Percentiles rank a stretch among this genome's conserved stretches.
Evolutionary conservation across 805 yeast genomes (phyloP).

Genomic region (Saturnispora hagleri): DNA sequence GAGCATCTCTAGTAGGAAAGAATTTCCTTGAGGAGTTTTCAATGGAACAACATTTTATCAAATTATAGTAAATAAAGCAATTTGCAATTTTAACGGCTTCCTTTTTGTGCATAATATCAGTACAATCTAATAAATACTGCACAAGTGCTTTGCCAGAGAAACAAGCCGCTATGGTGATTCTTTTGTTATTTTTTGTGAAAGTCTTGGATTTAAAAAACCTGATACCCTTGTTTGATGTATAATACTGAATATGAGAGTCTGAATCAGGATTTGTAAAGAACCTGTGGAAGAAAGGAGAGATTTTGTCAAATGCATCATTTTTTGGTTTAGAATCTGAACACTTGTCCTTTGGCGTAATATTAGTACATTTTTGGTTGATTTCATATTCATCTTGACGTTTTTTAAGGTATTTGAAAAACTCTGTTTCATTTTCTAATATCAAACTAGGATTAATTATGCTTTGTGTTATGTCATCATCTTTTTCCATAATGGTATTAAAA

Average conservation of each 20-base stretch:
- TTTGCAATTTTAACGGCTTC: slow-evolving; percentile 49
- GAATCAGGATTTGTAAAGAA: slow-evolving; percentile 87
- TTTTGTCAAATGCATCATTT: background rate
- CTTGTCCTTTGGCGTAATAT: background rate
- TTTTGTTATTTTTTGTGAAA: slow-evolving; percentile 10
- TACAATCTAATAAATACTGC: slow-evolving; percentile 90
- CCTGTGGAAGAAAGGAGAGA: slow-evolving; percentile 63
- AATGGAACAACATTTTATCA: slow-evolving; percentile 30
- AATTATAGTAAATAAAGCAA: slow-evolving; percentile 36
- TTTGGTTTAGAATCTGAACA: background rate
- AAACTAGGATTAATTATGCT: slow-evolving; percentile 1
- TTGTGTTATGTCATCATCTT: background rate
- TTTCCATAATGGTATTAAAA: slow-evolving; percentile 7
- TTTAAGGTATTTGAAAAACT: slow-evolving; percentile 18
- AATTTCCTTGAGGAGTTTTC: slow-evolving; percentile 24
- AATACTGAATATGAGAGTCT: slow-evolving; percentile 73
- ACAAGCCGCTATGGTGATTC: slow-evolving; percentile 35
- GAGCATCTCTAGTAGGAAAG: slow-evolving; percentile 13
- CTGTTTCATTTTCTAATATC: slow-evolving; percentile 10
- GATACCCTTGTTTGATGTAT: slow-evolving; percentile 55
- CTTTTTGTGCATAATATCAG: slow-evolving; percentile 48
- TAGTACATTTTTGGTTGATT: background rate
- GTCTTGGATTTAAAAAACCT: slow-evolving; percentile 41
- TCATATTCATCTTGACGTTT: slow-evolving; percentile 14
- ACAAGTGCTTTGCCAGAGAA: slow-evolving; percentile 68